phyloP scores from a whole-genome alignment of 2,329 filamentous ascomycete species.

The Chrysoporthe deuterocubensis region DNA sequence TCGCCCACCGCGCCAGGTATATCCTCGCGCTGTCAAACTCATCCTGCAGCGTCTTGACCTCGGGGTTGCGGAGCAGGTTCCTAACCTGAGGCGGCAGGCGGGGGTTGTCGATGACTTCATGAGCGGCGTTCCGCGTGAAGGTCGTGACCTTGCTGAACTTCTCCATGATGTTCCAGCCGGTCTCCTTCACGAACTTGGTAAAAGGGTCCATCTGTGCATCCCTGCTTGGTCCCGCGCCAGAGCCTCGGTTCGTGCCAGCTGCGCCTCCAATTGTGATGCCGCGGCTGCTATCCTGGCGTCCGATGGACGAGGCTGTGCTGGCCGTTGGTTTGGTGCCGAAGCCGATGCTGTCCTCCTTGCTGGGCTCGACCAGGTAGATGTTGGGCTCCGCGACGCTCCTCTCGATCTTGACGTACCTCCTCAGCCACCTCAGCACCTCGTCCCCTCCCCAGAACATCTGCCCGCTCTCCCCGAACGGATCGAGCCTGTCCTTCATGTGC shows the following conservation, averaged over 20 bases:
- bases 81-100: constrained; percentile 87
- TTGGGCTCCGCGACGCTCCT: constrained; percentile 85
- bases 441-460: constrained; percentile 98
- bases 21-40: constrained; percentile 96
- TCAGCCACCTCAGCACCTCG: constrained; percentile 90
- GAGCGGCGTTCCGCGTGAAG: constrained; percentile 88
- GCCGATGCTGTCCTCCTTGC: constrained; percentile 77
- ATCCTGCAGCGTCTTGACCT: constrained; percentile 93
- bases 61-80: constrained; percentile 83
- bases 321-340: constrained; percentile 70
- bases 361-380: constrained; percentile 89
- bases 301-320: constrained; percentile 48
- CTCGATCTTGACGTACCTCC: constrained; percentile 81
- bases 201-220: constrained; percentile 90
- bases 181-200: constrained; percentile 91
- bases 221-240: constrained; percentile 44
- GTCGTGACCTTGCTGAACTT: constrained; percentile 97
- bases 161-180: constrained; percentile 94
- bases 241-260: constrained; percentile 38
- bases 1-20: constrained; percentile 95
- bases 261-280: constrained; percentile 39
- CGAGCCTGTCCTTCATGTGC: constrained; percentile 80
- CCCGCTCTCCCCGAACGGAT: constrained; percentile 84
- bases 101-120: constrained; percentile 89
- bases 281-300: constrained; percentile 42